Base-by-base conservation (phyloP, 495 filamentous ascomycete genomes). In the Tuber indicum region DNA sequence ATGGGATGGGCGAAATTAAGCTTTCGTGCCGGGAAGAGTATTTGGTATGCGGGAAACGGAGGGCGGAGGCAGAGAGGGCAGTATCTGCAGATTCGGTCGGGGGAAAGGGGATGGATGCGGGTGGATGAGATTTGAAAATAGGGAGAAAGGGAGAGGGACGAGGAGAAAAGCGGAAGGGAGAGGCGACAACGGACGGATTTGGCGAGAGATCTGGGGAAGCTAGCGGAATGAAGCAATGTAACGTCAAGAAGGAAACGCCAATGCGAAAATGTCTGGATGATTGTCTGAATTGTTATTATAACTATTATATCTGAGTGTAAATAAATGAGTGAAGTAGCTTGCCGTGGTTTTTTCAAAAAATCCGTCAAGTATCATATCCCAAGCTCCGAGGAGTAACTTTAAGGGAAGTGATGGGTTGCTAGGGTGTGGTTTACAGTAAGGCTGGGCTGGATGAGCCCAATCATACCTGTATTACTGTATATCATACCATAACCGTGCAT, bases 71-170 rank as follows among this genome's bases (percentile, higher is more conserved):
- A 5, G 41, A 26, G 71, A 23, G 71, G 23, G 41, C 12, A 45
- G 71, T 46, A 32, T 42, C 41, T 32, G 39, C 44, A 46, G 71
- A 43, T 72, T 42, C 41, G 71, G 71, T 72, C 62, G 76, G 74
- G 81, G 78, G 45, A 81, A 42, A 14, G 73, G 80, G 46, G 72
- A 72, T 39, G 26, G 71, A 21, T 74, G 75, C 21, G 47, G 32
- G 42, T 66, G 72, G 45, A 62, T 32, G 36, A 44, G 66, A 69
- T 14, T 43, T 23, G 75, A 43, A n/a, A 52, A 47, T 39, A 77
- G 46, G 42, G 66, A 73, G 21, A 77, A 76, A 39, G 36, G 44
- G 45, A 10, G n/a, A 52, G 39, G 39, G 45, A 26, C 45, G 69
- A 69, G 43, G 46, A n/a, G 70, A 45, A 74, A 44, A 77, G 49